Evolutionary conservation across 2,329 filamentous ascomycete genomes (phyloP), one percentile per base, ranked within the genome.

Genomic region (Chaetoscypha palmicola): DNA sequence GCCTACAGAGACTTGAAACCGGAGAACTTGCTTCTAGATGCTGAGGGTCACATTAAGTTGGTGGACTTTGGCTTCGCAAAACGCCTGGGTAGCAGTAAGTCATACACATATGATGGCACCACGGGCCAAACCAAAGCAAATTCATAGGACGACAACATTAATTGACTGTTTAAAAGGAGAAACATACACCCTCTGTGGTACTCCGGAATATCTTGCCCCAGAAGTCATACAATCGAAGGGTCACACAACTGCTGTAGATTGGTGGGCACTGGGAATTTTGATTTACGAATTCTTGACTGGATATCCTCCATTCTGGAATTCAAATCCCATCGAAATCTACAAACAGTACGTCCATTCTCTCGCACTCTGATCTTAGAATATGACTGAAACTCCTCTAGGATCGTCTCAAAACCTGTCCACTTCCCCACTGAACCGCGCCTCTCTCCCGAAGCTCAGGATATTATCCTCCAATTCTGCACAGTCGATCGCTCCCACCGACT

Each of bases 41-140:
- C 73, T 36, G 75, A 87, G 23, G 86, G 86, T 2, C 86, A 91
- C 64, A 79, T 91, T 56, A 88, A 87, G 64, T 71, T 91, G 38
- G 86, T 91, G 3, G 86, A 91, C 64, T 91, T 91, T 68, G 86
- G 86, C 9, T 91, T 91, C 60, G 86, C 86, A 34, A 91, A 91
- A 70, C 78, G 83, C 50, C 72, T 91, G 19, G 82, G 84, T 24
- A 71, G 73, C 50, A 66, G 72, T 74, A 59, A 58, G 67, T 41
- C 24, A 43, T 21, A 23, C 14, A 35, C 44, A 32, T 33, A 46
- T 49, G 22, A 28, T 12, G 37, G 22, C 30, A 8, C 10, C 31
- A 17, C 22, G 21, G 28, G 26, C n/a, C n/a, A n/a, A n/a, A n/a
- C n/a, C n/a, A n/a, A n/a, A n/a, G n/a, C n/a, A n/a, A n/a, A n/a